Percentiles rank a stretch among this genome's conserved stretches.
Conservation (phyloP, 176 grass and related monocot species). For the Aegilops sharonensis region DNA sequence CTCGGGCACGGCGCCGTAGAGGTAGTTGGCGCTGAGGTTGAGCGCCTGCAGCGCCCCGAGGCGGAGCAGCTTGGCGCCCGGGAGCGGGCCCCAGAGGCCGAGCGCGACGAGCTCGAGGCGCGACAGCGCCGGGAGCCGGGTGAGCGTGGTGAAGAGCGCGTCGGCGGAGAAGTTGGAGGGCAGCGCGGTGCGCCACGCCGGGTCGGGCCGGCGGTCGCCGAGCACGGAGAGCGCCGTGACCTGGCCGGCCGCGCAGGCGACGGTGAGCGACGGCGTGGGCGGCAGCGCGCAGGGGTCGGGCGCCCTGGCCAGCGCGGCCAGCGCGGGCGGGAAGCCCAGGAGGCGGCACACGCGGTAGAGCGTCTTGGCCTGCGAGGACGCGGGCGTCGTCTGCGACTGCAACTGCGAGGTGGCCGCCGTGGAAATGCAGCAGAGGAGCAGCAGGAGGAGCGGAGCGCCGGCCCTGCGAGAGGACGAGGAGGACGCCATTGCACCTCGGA, state of each 20-base stretch:
- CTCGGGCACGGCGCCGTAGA: slow-evolving; percentile 51
- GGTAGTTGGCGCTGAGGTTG: slow-evolving; percentile 78
- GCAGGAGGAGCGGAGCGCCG: neutral
- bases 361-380: slow-evolving; percentile 68
- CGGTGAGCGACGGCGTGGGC: slow-evolving; percentile 28
- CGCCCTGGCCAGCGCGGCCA: neutral
- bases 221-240: slow-evolving; percentile 51
- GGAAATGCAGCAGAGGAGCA: slow-evolving; percentile 19
- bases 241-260: slow-evolving; percentile 54
- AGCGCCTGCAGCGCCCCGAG: slow-evolving; percentile 52
- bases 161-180: slow-evolving; percentile 64
- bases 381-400: neutral
- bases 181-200: slow-evolving; percentile 34
- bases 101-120: slow-evolving; percentile 60
- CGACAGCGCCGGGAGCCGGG: slow-evolving; percentile 41
- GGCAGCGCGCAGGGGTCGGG: slow-evolving; percentile 61
- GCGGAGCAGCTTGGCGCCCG: slow-evolving; percentile 62
- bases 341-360: slow-evolving; percentile 52
- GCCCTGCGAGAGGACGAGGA: neutral
- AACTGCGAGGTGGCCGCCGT: slow-evolving; percentile 18
- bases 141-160: slow-evolving; percentile 85
- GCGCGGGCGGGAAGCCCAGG: slow-evolving; percentile 42
- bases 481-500: neutral
- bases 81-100: slow-evolving; percentile 67
- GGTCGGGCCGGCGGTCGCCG: slow-evolving; percentile 38